These are phyloP conservation scores for Cladosporium austrohemisphaericum DNA, from an alignment of 2,329 filamentous ascomycete species.

Conservation along the genomic window DNA sequence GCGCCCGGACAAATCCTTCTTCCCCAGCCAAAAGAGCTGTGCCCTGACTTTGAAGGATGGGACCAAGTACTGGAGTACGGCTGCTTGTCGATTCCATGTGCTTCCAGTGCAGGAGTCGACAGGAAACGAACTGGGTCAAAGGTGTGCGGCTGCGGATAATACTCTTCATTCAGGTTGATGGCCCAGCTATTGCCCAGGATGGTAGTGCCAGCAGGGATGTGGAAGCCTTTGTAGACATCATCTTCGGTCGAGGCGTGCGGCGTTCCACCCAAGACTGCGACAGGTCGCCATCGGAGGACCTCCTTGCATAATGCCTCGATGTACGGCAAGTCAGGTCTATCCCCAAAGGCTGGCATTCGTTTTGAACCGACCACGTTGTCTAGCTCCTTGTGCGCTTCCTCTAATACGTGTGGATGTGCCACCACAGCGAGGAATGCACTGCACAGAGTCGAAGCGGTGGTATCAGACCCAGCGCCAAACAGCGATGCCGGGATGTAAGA, in stretches of 20 bases:
- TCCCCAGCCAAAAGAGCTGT: slow-evolving; percentile 48
- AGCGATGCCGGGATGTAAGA: slow-evolving; percentile 44
- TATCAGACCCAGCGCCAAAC: slow-evolving; percentile 51
- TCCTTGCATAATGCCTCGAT: slow-evolving; percentile 29
- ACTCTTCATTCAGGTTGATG: slow-evolving; percentile 41
- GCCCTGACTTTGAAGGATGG: slow-evolving; percentile 37
- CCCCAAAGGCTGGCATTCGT: too few species aligned
- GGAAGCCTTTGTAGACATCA: slow-evolving; percentile 20
- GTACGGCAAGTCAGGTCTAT: too few species aligned
- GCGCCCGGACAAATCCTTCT: slow-evolving; percentile 48
- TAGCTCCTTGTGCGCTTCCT: slow-evolving; percentile 23
- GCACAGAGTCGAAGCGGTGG: slow-evolving; percentile 47
- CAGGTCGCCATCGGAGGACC: slow-evolving; percentile 32
- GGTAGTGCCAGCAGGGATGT: slow-evolving; percentile 39
- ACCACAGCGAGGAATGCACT: slow-evolving; percentile 48
- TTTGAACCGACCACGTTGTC: too few species aligned
- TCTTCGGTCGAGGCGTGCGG: slow-evolving; percentile 37
- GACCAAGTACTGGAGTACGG: too few species aligned
- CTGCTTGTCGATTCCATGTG: too few species aligned
- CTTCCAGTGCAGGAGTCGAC: slow-evolving; percentile 33
- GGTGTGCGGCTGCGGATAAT: slow-evolving; percentile 30
- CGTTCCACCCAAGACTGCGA: slow-evolving; percentile 20
- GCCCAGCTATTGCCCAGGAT: slow-evolving; percentile 45
- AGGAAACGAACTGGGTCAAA: slow-evolving; percentile 30
- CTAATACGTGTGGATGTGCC: slow-evolving; percentile 42